phyloP scores from a whole-genome alignment of 345 rosid species.

The Durio zibethinus region DNA sequence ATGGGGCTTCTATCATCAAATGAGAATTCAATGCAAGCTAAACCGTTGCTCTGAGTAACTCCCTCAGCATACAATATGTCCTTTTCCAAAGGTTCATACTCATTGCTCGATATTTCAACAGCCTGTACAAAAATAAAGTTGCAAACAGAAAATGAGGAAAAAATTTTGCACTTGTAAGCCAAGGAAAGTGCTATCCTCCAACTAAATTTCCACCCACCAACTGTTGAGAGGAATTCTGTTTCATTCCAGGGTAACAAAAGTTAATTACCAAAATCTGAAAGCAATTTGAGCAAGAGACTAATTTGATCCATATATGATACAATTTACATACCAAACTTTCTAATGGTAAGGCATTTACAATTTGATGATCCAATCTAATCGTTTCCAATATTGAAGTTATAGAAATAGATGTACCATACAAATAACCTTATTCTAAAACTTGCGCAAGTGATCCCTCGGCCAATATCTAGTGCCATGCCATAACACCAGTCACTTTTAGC shows the following conservation, averaged over 20 bases:
- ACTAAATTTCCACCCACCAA: background rate
- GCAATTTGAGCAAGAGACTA: background rate
- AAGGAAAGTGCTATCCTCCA: background rate
- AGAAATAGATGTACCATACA: background rate
- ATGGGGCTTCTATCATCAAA: conserved; percentile 52
- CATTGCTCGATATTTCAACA: conserved; percentile 58
- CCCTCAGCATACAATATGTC: conserved; percentile 63
- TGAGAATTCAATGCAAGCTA: conserved; percentile 54
- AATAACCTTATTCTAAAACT: background rate
- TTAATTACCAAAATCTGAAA: background rate
- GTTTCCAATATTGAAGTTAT: background rate
- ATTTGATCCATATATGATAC: background rate
- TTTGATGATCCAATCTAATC: background rate
- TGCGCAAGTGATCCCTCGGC: background rate
- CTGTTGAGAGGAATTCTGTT: background rate
- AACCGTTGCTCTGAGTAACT: conserved; percentile 52
- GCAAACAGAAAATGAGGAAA: background rate
- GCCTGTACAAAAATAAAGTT: conserved; percentile 31
- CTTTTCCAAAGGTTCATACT: conserved; percentile 54
- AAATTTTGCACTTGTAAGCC: background rate
- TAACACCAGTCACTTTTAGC: background rate
- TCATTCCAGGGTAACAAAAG: too few relatives aligned
- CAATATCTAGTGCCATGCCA: background rate
- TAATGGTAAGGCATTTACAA: background rate
- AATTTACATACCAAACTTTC: background rate